phyloP scores from a whole-genome alignment of 805 yeast genomes.

The Wickerhamiella slavikovae region DNA sequence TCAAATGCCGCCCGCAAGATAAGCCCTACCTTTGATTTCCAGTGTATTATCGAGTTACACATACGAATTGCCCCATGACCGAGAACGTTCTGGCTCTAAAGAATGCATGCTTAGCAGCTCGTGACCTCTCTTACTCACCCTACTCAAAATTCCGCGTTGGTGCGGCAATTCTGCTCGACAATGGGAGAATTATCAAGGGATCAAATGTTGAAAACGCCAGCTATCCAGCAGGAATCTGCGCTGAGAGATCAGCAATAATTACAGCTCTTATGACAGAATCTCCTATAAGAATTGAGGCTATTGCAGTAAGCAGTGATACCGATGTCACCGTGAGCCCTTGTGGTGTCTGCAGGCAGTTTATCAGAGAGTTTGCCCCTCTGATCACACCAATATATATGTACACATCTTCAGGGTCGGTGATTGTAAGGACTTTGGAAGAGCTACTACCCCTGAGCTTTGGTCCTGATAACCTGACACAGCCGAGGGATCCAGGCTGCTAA shows the following conservation, averaged over 20 bases:
- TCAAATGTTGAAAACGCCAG: conserved; percentile 91
- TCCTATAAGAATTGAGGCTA: conserved; percentile 25
- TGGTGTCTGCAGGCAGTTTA: conserved; percentile 82
- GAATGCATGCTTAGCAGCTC: not conserved
- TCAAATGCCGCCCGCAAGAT: no score
- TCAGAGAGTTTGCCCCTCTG: conserved; percentile 50
- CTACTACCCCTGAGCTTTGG: conserved; percentile 75
- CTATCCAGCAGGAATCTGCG: conserved; percentile 62
- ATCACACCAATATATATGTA: conserved; percentile 51
- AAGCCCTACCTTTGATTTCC: no score
- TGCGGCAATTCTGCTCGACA: conserved; percentile 38
- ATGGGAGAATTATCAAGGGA: conserved; percentile 36
- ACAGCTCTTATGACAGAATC: conserved; percentile 28
- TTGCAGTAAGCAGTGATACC: conserved; percentile 47
- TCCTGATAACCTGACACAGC: conserved; percentile 39
- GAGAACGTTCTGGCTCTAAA: not conserved
- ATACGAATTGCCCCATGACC: no score
- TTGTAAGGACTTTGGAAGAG: conserved; percentile 32
- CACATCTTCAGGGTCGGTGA: conserved; percentile 23
- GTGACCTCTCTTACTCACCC: conserved; percentile 28
- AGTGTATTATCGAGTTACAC: no score
- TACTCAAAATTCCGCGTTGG: conserved; percentile 75
- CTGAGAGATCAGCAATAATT: conserved; percentile 48
- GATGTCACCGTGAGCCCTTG: conserved; percentile 59
- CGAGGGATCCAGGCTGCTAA: no score